Conservation (phyloP, 2,329 filamentous ascomycete species). For the Xylaria multiplex region DNA sequence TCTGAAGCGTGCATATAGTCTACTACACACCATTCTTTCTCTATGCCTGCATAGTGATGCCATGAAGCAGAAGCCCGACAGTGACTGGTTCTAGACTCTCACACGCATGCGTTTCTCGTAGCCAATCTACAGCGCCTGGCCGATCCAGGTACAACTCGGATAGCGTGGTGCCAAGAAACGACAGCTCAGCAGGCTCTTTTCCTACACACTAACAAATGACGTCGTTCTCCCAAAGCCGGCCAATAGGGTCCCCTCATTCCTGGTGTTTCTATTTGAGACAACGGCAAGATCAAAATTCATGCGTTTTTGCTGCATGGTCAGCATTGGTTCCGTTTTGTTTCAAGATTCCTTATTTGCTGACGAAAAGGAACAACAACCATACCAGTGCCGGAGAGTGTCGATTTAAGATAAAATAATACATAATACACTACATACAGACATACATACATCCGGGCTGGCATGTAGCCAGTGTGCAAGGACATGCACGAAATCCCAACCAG, state of each 20-base stretch:
- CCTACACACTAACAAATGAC: slow-evolving; percentile 23
- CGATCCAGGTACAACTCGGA: slow-evolving; percentile 27
- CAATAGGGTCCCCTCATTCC: slow-evolving; percentile 22
- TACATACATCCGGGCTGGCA: slow-evolving; percentile 1
- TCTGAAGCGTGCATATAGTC: slow-evolving; percentile 14
- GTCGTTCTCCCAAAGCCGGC: slow-evolving; percentile 22
- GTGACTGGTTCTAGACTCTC: slow-evolving; percentile 29
- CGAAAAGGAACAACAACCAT: slow-evolving; percentile 18
- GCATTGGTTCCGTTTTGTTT: slow-evolving; percentile 38
- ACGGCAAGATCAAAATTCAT: slow-evolving; percentile 35
- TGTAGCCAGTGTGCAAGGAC: slow-evolving; percentile 7
- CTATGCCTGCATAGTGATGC: slow-evolving; percentile 34
- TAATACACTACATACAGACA: too few species aligned
- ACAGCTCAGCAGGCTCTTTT: slow-evolving; percentile 28
- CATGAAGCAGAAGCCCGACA: slow-evolving; percentile 21
- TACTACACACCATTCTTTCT: slow-evolving; percentile 17
- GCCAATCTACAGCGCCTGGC: slow-evolving; percentile 14
- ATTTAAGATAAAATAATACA: background rate
- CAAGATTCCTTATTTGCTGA: slow-evolving; percentile 39
- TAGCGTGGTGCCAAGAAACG: slow-evolving; percentile 32
- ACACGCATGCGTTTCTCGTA: slow-evolving; percentile 12
- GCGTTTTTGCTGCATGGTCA: slow-evolving; percentile 39
- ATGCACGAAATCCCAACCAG: slow-evolving; percentile 29
- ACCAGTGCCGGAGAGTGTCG: background rate
- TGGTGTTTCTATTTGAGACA: slow-evolving; percentile 38